Evolutionary conservation across 129 eudicot genomes (phyloP).

Genomic region (Centaurea solstitialis): DNA sequence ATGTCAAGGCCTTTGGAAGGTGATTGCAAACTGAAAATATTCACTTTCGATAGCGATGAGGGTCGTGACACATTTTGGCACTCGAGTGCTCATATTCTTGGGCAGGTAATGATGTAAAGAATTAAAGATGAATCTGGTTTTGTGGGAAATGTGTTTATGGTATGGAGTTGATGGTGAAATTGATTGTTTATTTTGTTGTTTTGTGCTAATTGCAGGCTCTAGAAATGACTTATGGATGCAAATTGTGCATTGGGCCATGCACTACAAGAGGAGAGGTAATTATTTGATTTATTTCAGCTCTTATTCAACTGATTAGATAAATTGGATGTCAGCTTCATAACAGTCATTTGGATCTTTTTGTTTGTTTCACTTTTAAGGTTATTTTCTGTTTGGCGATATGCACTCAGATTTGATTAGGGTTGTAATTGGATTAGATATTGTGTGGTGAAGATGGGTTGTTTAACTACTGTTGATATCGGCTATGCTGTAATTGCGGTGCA

Average conservation of each 20-base stretch:
- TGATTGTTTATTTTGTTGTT: constrained; percentile 6
- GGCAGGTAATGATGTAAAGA: constrained; percentile 49
- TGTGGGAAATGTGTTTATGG: background rate
- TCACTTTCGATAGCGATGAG: constrained; percentile 61
- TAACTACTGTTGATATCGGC: background rate
- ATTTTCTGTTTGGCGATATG: background rate
- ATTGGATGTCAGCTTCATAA: background rate
- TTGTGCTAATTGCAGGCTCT: constrained; percentile 51
- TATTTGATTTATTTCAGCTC: background rate
- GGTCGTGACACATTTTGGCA: constrained; percentile 97
- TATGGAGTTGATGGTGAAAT: background rate
- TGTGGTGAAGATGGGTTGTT: constrained; percentile 7
- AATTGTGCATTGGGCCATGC: constrained; percentile 92
- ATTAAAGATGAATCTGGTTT: background rate
- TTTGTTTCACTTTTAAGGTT: background rate
- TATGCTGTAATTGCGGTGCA: too few relatives aligned
- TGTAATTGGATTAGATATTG: background rate
- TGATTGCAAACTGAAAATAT: constrained; percentile 66
- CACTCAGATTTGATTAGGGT: background rate
- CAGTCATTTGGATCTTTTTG: background rate
- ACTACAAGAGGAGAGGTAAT: constrained; percentile 93
- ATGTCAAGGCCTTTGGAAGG: constrained; percentile 86
- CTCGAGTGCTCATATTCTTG: constrained; percentile 96
- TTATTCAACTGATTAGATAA: background rate
- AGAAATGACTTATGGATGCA: constrained; percentile 91